A percentile compares a stretch with the other conserved stretches of the same genome.
These are phyloP conservation scores for Rhizopus sp. DNA, from an alignment of 371 early-diverging fungal species.

Conservation along the genomic window DNA sequence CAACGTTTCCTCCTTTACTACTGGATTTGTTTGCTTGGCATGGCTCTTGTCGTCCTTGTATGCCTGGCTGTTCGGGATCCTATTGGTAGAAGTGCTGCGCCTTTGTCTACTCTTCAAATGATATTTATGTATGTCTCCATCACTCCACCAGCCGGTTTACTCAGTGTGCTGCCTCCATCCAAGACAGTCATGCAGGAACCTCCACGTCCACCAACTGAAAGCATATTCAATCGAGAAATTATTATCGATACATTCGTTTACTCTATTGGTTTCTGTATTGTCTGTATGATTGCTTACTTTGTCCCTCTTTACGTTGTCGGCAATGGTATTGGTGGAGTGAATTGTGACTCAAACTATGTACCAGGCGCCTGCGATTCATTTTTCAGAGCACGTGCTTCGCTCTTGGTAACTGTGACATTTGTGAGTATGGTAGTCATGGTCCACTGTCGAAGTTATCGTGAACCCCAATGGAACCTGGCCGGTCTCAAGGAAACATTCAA, in stretches of 20 bases:
- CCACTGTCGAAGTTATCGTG: slow-evolving; percentile 68
- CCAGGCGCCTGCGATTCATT: slow-evolving; percentile 61
- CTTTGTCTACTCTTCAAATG: slow-evolving; percentile 40
- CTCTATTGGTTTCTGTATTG: slow-evolving; percentile 54
- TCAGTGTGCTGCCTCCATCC: slow-evolving; percentile 82
- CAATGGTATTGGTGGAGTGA: slow-evolving; percentile 57
- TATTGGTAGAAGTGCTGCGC: slow-evolving; percentile 74
- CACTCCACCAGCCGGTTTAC: slow-evolving; percentile 79
- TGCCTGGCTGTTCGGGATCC: slow-evolving; percentile 73
- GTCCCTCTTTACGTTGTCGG: slow-evolving; percentile 60
- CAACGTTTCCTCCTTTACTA: slow-evolving; percentile 89
- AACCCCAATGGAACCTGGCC: slow-evolving; percentile 53
- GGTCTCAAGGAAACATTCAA: slow-evolving; percentile 40
- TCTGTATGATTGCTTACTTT: slow-evolving; percentile 57
- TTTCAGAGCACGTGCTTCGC: slow-evolving; percentile 68
- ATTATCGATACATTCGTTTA: slow-evolving; percentile 36
- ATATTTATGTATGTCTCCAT: slow-evolving; percentile 30
- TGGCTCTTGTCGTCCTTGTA: slow-evolving; percentile 59
- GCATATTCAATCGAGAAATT: slow-evolving; percentile 59
- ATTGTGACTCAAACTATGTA: slow-evolving; percentile 62
- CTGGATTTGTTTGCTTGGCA: slow-evolving; percentile 56
- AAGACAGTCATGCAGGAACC: slow-evolving; percentile 77
- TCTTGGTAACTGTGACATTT: slow-evolving; percentile 61
- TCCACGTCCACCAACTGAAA: slow-evolving; percentile 74
- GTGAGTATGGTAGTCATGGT: slow-evolving; percentile 61